A percentile compares a stretch with the other conserved stretches of the same genome.
These are phyloP conservation scores for Wolfiporia cocos DNA, from an alignment of 1,284 basidiomycete genomes.

Conservation along the genomic window DNA sequence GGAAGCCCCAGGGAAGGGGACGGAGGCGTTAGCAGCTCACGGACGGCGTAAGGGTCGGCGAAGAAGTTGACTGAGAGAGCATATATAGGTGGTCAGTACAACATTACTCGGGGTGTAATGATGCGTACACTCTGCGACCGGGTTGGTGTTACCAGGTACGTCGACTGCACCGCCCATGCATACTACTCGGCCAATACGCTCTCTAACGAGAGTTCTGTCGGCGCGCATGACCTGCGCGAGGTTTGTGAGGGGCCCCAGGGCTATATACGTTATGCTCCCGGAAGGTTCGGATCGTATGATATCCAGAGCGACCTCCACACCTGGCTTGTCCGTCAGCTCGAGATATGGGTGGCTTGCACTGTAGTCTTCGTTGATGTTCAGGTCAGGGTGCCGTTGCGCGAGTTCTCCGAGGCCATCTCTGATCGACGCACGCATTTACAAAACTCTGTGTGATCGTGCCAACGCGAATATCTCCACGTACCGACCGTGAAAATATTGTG, in stretches of 20 bases:
- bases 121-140: conserved; percentile 78
- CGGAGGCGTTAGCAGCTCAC: conserved; percentile 47
- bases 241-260: conserved; percentile 86
- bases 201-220: conserved; percentile 48
- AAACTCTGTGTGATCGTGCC: conserved; percentile 10
- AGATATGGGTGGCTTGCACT: conserved; percentile 41
- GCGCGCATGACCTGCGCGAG: conserved; percentile 65
- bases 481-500: conserved; percentile 86
- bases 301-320: conserved; percentile 63
- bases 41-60: conserved; percentile 86
- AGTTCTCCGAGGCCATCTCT: conserved; percentile 84
- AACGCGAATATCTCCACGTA: conserved; percentile 26
- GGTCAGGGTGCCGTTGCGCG: conserved; percentile 67
- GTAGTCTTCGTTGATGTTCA: conserved; percentile 38
- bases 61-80: conserved; percentile 85
- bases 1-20: conserved; percentile 39
- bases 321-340: conserved; percentile 40
- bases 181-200: conserved; percentile 68
- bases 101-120: conserved; percentile 49
- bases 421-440: background rate
- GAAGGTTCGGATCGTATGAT: conserved; percentile 55
- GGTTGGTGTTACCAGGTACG: conserved; percentile 85
- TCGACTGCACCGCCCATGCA: conserved; percentile 98
- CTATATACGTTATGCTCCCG: conserved; percentile 76
- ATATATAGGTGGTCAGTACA: conserved; percentile 56